These are phyloP conservation scores for Hibiscus syriacus DNA, from an alignment of 345 rosid genomes.

Conservation along the genomic window DNA sequence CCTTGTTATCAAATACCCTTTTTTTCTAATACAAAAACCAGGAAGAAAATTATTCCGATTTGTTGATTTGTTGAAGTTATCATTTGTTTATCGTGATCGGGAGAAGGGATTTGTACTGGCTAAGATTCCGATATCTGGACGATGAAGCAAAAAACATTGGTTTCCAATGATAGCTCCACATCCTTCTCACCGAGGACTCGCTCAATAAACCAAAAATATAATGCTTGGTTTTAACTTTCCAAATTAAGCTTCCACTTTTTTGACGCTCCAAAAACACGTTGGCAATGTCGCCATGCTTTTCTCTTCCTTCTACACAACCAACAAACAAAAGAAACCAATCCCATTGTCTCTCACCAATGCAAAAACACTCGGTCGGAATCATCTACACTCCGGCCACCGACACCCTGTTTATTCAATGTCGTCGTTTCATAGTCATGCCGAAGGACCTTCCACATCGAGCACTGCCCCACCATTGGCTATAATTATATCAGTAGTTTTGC, in stretches of 20 bases:
- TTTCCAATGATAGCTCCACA: not conserved
- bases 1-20: no score
- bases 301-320: not conserved
- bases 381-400: not conserved
- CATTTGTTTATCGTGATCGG: no score
- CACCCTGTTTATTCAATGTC: not conserved
- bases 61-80: no score
- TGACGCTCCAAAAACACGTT: not conserved
- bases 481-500: not conserved
- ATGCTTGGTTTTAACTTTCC: not conserved
- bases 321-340: not conserved
- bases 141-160: not conserved
- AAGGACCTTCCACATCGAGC: not conserved
- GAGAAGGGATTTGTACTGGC: no score
- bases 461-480: not conserved
- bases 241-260: not conserved
- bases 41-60: no score
- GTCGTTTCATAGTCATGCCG: not conserved
- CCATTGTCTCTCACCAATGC: not conserved
- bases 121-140: no score
- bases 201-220: not conserved
- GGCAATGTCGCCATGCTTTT: not conserved
- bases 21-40: no score
- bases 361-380: not conserved
- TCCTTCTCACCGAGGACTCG: not conserved